A percentile compares a stretch with the other conserved stretches of the same genome.
phyloP scores from a whole-genome alignment of 139 green algal species.

The Zygnema circumcarinatum region DNA sequence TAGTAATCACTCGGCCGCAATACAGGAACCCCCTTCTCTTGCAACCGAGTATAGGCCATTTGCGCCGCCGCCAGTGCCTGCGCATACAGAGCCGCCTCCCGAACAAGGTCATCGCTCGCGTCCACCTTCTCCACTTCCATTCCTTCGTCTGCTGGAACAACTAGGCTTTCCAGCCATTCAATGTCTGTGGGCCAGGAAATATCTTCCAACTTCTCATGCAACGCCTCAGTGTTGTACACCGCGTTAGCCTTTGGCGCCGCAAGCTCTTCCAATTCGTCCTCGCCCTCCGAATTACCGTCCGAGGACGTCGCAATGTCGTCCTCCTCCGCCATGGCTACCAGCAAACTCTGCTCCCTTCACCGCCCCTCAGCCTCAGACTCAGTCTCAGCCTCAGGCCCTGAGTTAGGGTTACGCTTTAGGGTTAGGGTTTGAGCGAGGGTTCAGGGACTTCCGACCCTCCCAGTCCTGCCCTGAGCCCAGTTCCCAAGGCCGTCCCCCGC shows the following conservation, averaged over 20 bases:
- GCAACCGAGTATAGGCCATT: slow-evolving; percentile 74
- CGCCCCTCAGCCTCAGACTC: too few relatives aligned
- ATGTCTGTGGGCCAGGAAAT: slow-evolving; percentile 77
- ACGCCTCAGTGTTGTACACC: slow-evolving; percentile 80
- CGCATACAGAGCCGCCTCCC: slow-evolving; percentile 95
- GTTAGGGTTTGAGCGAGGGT: too few relatives aligned
- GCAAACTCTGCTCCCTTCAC: too few relatives aligned
- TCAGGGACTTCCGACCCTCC: too few relatives aligned
- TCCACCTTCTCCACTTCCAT: slow-evolving; percentile 61
- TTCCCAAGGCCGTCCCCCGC: too few relatives aligned
- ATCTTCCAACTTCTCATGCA: slow-evolving; percentile 92
- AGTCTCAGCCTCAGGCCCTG: too few relatives aligned
- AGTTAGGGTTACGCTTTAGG: too few relatives aligned
- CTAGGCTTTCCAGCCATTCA: slow-evolving; percentile 64
- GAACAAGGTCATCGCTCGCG: slow-evolving; percentile 87
- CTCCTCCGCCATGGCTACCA: too few relatives aligned
- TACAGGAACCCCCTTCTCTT: slow-evolving; percentile 74
- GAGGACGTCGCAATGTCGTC: neutral
- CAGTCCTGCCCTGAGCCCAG: too few relatives aligned
- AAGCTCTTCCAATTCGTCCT: neutral
- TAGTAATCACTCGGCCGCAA: slow-evolving; percentile 92
- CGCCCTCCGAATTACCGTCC: neutral
- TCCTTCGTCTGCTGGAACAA: neutral
- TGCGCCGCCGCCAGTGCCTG: slow-evolving; percentile 79
- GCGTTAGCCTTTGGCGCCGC: neutral